Conservation (phyloP, 2,329 filamentous ascomycete species). For the Botrytis aclada region DNA sequence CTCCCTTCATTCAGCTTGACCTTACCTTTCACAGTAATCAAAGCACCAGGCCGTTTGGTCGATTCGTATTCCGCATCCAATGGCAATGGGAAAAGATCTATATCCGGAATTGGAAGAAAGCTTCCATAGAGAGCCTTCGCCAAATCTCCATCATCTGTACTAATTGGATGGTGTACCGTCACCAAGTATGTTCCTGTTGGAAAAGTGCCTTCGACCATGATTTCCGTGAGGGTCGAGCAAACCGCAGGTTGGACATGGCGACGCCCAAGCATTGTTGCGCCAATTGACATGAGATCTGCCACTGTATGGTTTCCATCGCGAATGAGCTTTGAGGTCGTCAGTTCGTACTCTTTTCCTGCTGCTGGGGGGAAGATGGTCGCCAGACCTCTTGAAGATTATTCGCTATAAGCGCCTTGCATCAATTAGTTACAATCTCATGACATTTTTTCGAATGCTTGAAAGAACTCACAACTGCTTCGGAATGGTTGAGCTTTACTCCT, state of each 20-base stretch:
- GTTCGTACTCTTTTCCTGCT: conserved; percentile 15
- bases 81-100: conserved; percentile 64
- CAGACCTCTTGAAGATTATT: conserved; percentile 81
- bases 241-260: conserved; percentile 88
- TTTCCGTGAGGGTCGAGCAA: conserved; percentile 70
- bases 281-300: conserved; percentile 88
- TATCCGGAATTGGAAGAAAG: conserved; percentile 76
- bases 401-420: conserved; percentile 68
- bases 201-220: conserved; percentile 95
- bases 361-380: neutral
- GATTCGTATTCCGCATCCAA: conserved; percentile 64
- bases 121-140: conserved; percentile 86
- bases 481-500: conserved; percentile 84
- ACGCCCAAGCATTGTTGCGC: conserved; percentile 87
- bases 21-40: conserved; percentile 63
- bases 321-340: conserved; percentile 59
- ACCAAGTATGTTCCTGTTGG: conserved; percentile 88
- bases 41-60: conserved; percentile 71
- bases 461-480: conserved; percentile 70
- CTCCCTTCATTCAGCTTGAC: conserved; percentile 72
- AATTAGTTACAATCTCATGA: conserved; percentile 19
- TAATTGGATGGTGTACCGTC: conserved; percentile 87
- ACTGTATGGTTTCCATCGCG: conserved; percentile 93
- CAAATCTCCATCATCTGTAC: conserved; percentile 80
- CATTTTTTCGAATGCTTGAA: conserved; percentile 21